Percentiles rank a stretch among this genome's conserved stretches.
Conservation (phyloP, 129 eudicot species). For the Pulicaria dysenterica region DNA sequence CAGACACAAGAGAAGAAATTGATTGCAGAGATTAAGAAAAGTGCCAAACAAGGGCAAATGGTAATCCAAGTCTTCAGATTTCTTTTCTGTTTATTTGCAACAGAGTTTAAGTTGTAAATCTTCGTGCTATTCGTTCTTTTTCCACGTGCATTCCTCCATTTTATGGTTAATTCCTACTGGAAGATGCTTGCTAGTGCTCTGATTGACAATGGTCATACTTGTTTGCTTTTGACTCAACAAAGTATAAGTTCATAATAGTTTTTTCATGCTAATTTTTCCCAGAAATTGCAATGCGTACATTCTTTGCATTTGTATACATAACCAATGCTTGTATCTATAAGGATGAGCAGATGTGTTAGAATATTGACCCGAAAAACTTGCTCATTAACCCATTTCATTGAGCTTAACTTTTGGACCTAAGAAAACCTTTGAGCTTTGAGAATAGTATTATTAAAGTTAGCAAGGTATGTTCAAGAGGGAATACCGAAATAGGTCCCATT, state of each 20-base stretch:
- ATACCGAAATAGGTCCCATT: background rate
- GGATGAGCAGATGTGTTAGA: too few species aligned
- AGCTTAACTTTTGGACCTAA: background rate
- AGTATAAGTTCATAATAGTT: too few species aligned
- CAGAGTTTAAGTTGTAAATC: background rate
- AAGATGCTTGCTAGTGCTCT: too few species aligned
- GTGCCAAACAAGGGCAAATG: slow-evolving; percentile 98
- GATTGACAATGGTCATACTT: too few species aligned
- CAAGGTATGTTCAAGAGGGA: background rate
- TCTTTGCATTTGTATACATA: too few species aligned
- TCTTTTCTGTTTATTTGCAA: background rate
- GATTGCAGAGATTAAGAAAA: slow-evolving; percentile 84
- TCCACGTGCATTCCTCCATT: background rate
- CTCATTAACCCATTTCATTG: too few species aligned
- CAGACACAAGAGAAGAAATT: slow-evolving; percentile 93
- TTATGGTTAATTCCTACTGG: too few species aligned
- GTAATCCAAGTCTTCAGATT: slow-evolving; percentile 30
- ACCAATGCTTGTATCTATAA: too few species aligned
- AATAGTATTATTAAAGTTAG: background rate
- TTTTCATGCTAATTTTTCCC: too few species aligned
- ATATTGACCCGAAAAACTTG: too few species aligned
- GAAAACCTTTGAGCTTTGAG: background rate
- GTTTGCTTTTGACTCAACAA: too few species aligned
- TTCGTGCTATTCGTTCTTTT: background rate
- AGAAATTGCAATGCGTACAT: too few species aligned